Evolutionary conservation across 345 rosid species (phyloP), one percentile per base, ranked within the genome.

Genomic region (Eucalyptus curtisii): DNA sequence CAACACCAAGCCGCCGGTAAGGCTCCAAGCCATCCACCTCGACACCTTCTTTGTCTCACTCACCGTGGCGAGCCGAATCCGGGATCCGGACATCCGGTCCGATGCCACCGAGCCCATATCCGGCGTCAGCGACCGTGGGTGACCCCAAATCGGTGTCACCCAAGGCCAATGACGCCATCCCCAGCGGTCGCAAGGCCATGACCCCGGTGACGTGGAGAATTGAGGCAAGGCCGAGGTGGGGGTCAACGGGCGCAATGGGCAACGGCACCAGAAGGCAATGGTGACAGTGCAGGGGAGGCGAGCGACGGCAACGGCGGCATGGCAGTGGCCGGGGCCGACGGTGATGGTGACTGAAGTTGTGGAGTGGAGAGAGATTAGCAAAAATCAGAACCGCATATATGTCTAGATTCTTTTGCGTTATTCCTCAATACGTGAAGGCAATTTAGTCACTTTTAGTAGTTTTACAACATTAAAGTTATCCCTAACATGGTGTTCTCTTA

Each of bases 181-280:
- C 30, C 5, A 3, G 61, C 1, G 1, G 61, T 24, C 1, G 30
- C 61, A 55, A 55, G 61, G 61, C 27, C 30, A 55, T 7, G 57
- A 52, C 25, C 57, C 57, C 0, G 0, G 24, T 19, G 57, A 52
- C 2, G 2, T 19, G 57, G 9, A 52, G 25, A 17, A 52, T 52
- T 20, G 10, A 52, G 57, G 61, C 13, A 55, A 55, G 30, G 61
- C 3, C 6, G 3, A 55, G 61, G 1, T 24, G 27, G 64, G 1
- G 3, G 30, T 55, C 61, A 0, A 55, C 5, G 61, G 57, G 57
- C 24, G 4, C 61, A 12, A 27, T 0, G 15, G 2, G 66, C 4
- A 1, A 27, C 16, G 8, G 4, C 68, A 59, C 16, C 15, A 1
- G 8, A 59, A 59, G 1, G 0, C 7, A 1, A 5, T 27, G 31